These are phyloP conservation scores for Aquilaria agallochum DNA, from an alignment of 441 rosid genomes.

Conservation along the genomic window DNA sequence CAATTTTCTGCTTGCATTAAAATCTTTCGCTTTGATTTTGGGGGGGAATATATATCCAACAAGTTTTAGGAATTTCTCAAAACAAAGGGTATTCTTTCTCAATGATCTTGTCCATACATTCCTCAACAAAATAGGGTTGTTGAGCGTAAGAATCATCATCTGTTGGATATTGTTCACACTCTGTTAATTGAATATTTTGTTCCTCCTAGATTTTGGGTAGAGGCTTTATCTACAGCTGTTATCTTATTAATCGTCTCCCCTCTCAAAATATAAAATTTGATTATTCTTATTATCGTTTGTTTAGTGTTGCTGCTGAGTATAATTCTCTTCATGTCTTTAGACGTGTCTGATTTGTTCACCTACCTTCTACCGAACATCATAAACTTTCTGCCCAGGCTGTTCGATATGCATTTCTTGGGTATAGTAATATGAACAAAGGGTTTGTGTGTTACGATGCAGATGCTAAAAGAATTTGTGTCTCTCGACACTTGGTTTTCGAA, in stretches of 20 bases:
- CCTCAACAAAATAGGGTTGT: too few relatives aligned
- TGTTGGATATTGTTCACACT: too few relatives aligned
- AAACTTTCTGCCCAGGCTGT: too few relatives aligned
- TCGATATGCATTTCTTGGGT: too few relatives aligned
- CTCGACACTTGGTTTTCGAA: too few relatives aligned
- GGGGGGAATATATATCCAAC: not conserved
- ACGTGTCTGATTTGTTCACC: too few relatives aligned
- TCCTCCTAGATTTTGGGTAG: too few relatives aligned
- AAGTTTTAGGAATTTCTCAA: not conserved
- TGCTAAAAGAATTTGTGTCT: not conserved
- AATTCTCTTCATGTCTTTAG: not conserved
- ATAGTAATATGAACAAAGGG: not conserved
- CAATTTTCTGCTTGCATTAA: not conserved
- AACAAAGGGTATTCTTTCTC: not conserved
- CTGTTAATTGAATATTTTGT: too few relatives aligned
- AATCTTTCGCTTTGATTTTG: not conserved
- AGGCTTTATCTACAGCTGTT: too few relatives aligned
- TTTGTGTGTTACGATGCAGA: slow-evolving; percentile 1
- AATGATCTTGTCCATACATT: not conserved
- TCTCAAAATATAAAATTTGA: not conserved
- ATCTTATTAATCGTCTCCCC: not conserved
- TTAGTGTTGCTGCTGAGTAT: slow-evolving; percentile 3
- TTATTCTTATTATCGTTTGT: slow-evolving; percentile 1
- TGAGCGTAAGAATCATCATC: too few relatives aligned
- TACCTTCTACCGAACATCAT: too few relatives aligned